These are phyloP conservation scores for Acarospora socialis DNA, from an alignment of 2,329 filamentous ascomycete genomes.

Conservation along the genomic window DNA sequence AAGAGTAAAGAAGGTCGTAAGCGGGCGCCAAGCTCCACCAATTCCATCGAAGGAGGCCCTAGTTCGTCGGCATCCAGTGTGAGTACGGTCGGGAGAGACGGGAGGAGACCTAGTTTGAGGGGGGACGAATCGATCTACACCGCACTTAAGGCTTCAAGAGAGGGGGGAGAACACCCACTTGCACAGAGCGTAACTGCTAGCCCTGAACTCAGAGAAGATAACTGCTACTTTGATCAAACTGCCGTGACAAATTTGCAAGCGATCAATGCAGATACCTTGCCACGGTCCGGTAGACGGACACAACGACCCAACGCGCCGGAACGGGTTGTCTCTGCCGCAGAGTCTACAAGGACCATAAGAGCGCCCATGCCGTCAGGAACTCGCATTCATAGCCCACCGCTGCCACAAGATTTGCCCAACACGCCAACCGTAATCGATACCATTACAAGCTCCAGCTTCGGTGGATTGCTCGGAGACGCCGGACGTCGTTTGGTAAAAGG, in stretches of 20 bases:
- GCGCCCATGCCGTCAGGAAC: constrained; percentile 12
- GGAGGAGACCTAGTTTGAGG: constrained; percentile 37
- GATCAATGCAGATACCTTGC: too few species aligned
- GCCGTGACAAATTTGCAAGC: too few species aligned
- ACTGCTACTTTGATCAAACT: constrained; percentile 24
- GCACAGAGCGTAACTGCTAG: constrained; percentile 61
- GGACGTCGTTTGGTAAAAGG: constrained; percentile 23
- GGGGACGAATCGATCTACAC: constrained; percentile 43
- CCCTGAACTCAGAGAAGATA: constrained; percentile 36
- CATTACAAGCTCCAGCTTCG: constrained; percentile 21
- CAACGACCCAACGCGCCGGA: constrained; percentile 26
- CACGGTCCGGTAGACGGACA: constrained; percentile 15
- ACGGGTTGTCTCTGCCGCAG: constrained; percentile 28
- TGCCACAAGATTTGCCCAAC: constrained; percentile 16
- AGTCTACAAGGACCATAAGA: constrained; percentile 32
- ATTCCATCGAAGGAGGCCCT: constrained; percentile 39
- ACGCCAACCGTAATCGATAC: constrained; percentile 20
- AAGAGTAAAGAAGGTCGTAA: constrained; percentile 29
- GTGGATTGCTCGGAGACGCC: constrained; percentile 28
- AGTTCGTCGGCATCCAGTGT: constrained; percentile 40
- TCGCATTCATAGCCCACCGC: constrained; percentile 6
- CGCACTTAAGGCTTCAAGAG: constrained; percentile 34
- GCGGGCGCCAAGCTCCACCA: constrained; percentile 40
- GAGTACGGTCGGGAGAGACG: constrained; percentile 40
- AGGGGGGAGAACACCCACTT: constrained; percentile 53